Evolutionary conservation across 2,329 filamentous ascomycete genomes (phyloP), one percentile per base, ranked within the genome.

Genomic region (Colletotrichum neosansevieriae): DNA sequence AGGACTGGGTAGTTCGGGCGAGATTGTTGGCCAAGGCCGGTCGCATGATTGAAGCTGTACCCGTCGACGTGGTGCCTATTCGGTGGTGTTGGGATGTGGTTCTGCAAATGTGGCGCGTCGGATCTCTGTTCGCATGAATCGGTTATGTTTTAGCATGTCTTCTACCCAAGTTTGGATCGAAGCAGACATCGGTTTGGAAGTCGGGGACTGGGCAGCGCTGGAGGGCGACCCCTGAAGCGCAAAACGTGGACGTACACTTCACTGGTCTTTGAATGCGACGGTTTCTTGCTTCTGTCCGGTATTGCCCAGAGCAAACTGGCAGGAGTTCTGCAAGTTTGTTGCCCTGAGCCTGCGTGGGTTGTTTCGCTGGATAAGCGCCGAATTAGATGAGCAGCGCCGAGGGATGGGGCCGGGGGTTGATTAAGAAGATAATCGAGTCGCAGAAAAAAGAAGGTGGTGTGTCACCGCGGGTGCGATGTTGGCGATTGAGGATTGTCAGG

Each of bases 11-110:
- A 58, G 45, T 63, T 61, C 60, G 66, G 58, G 69, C 69, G 66
- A 67, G 62, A 21, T 49, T 63, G 59, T 34, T 68, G 67, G 77
- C 75, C 74, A 74, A 74, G 77, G 77, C 80, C 77, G 76, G 74
- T 80, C 73, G 79, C 80, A 81, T 81, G 77, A 76, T 81, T 75
- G 74, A 73, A 62, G 56, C 63, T 62, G 57, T 67, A 62, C 32
- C 67, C 44, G 63, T 36, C 36, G 53, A 69, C 64, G 59, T 67
- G 58, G 68, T 62, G 63, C 53, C 63, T 17, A 57, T 53, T 56
- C 45, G 42, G 34, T 19, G 63, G 54, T 38, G 51, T 59, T 42
- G 34, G 40, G 45, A 45, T 58, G 44, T 58, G 57, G 24, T 49
- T 53, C 29, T 57, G 38, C 58, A 58, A 58, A 58, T 63, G 45